Evolutionary conservation across 2,329 filamentous ascomycete species (phyloP).

Genomic region (Penicillium vulpinum): DNA sequence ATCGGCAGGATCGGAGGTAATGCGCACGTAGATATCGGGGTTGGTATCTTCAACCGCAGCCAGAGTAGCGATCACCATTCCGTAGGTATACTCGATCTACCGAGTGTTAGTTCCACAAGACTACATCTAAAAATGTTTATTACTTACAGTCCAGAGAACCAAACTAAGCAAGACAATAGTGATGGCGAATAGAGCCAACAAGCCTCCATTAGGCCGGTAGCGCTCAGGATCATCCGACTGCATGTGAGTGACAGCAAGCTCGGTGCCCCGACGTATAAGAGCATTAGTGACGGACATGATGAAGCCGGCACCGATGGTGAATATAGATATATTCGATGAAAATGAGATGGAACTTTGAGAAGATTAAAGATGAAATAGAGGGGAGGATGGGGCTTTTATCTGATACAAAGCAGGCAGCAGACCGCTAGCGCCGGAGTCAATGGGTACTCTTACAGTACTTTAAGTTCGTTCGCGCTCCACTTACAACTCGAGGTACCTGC

Average conservation of each 20-base stretch:
- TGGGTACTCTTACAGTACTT: conserved; percentile 5
- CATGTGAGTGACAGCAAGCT: conserved; percentile 30
- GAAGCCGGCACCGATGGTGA: not conserved
- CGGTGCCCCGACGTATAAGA: conserved; percentile 40
- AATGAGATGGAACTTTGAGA: not conserved
- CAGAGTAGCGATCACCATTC: conserved; percentile 60
- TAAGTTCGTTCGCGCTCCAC: not conserved
- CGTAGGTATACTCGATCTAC: conserved; percentile 59
- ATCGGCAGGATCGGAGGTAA: conserved; percentile 45
- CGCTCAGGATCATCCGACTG: conserved; percentile 24
- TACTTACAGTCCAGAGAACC: conserved; percentile 31
- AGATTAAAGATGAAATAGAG: not conserved
- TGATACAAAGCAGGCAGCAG: conserved; percentile 12
- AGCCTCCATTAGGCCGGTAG: conserved; percentile 22
- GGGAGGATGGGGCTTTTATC: conserved; percentile 5
- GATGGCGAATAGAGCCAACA: conserved; percentile 31
- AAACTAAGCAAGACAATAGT: conserved; percentile 28
- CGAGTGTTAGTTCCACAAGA: not conserved
- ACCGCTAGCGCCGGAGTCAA: conserved; percentile 5
- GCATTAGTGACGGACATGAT: conserved; percentile 32
- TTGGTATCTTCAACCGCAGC: conserved; percentile 64
- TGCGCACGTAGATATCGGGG: conserved; percentile 54
- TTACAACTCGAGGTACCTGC: not conserved
- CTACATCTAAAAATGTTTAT: not conserved
- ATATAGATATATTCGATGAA: not conserved